phyloP scores from a whole-genome alignment of 129 eudicot genomes.

The Solidago caesia region DNA sequence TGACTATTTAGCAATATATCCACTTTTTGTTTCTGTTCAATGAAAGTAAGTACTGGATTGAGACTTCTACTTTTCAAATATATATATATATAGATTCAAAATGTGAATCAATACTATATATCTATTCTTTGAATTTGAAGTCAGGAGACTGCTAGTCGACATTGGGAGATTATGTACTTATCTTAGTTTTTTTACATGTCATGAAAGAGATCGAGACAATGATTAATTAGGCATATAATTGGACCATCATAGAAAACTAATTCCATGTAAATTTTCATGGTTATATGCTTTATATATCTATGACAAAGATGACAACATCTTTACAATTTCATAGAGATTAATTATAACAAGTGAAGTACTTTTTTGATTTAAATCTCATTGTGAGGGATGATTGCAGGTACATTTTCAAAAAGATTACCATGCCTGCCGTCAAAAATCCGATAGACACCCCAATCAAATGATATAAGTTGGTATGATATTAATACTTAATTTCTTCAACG shows the following conservation, averaged over 20 bases:
- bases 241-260: no score
- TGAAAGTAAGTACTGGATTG: constrained; percentile 18
- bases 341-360: constrained; percentile 44
- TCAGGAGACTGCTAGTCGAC: background rate
- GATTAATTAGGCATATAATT: no score
- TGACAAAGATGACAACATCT: no score
- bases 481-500: no score
- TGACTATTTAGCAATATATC: constrained; percentile 16
- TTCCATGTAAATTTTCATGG: no score
- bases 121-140: background rate
- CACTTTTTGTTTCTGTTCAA: constrained; percentile 25
- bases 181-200: background rate
- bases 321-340: no score
- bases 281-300: no score
- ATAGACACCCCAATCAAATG: no score
- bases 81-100: background rate
- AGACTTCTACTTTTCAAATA: background rate
- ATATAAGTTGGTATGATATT: no score
- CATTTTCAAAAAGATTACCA: no score
- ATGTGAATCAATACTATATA: background rate
- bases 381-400: constrained; percentile 4
- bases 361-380: constrained; percentile 68
- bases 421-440: no score
- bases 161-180: background rate
- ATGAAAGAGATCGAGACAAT: background rate